Conservation (phyloP, 2,329 filamentous ascomycete genomes). For the Colletotrichum tabaci region DNA sequence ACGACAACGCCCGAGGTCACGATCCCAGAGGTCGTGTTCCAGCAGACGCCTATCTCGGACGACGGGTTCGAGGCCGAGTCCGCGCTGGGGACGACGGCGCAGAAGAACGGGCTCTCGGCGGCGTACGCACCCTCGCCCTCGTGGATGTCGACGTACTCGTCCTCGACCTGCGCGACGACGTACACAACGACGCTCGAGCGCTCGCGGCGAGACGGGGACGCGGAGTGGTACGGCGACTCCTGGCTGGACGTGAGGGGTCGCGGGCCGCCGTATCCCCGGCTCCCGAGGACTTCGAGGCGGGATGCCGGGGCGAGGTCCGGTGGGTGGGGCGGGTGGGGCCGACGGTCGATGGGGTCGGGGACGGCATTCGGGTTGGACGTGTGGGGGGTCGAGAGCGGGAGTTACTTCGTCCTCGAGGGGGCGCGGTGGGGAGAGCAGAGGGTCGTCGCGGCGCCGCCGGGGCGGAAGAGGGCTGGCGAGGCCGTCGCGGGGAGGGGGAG, state of each 20-base stretch:
- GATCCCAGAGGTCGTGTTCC: conserved; percentile 20
- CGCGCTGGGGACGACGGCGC: not conserved
- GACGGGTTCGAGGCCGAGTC: not conserved
- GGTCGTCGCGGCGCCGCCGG: not conserved
- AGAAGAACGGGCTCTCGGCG: not conserved
- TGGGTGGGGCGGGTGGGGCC: not conserved
- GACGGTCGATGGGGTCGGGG: not conserved
- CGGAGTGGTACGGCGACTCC: not conserved
- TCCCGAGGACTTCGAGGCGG: conserved; percentile 4
- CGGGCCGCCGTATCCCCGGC: conserved; percentile 15
- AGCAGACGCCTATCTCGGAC: not conserved
- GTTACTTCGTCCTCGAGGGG: conserved; percentile 32
- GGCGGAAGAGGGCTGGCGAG: not conserved
- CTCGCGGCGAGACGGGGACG: not conserved
- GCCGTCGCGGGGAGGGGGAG: not conserved
- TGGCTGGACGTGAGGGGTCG: conserved; percentile 8
- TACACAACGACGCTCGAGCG: conserved; percentile 22
- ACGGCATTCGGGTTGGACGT: conserved; percentile 7
- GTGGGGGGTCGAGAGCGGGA: conserved; percentile 16
- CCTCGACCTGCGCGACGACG: conserved; percentile 30
- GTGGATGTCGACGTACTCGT: conserved; percentile 37
- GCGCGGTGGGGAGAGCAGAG: conserved; percentile 35
- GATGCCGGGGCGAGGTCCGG: not conserved
- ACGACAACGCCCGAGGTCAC: not conserved
- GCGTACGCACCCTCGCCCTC: conserved; percentile 30